Percentiles rank a stretch among this genome's conserved stretches.
phyloP scores from a whole-genome alignment of 768 basidiomycete species.

The Rhodotorula sphaerocarpa region DNA sequence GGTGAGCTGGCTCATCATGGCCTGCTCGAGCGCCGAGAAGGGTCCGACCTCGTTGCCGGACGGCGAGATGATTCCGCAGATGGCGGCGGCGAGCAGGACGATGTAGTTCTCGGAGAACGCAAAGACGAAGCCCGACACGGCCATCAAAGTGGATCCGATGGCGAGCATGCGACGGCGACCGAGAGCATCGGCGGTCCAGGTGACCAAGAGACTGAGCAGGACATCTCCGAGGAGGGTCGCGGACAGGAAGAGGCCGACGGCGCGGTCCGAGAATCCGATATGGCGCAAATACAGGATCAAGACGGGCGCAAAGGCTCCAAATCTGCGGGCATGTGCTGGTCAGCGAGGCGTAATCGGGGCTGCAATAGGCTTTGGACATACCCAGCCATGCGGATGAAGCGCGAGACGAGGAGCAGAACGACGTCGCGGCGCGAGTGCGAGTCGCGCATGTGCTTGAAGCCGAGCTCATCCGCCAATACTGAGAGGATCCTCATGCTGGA shows the following conservation, averaged over 20 bases:
- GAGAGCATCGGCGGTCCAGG: conserved; percentile 38
- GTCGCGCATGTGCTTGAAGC: conserved; percentile 5
- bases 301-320: conserved; percentile 33
- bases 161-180: conserved; percentile 39
- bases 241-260: conserved; percentile 41
- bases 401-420: background rate
- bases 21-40: conserved; percentile 25
- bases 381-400: conserved; percentile 18
- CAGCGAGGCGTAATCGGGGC: background rate
- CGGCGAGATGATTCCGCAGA: conserved; percentile 25
- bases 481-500: too few relatives aligned
- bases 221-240: conserved; percentile 36
- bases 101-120: background rate
- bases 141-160: conserved; percentile 39
- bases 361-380: too few relatives aligned
- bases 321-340: conserved; percentile 32
- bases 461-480: conserved; percentile 6
- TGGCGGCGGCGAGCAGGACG: conserved; percentile 20
- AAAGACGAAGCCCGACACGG: conserved; percentile 33
- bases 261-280: conserved; percentile 37
- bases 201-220: conserved; percentile 36
- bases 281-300: conserved; percentile 21
- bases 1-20: conserved; percentile 15
- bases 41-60: conserved; percentile 27
- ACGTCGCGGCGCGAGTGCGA: conserved; percentile 12